phyloP scores from a whole-genome alignment of 2,329 filamentous ascomycete species.

The Periconia digitata region DNA sequence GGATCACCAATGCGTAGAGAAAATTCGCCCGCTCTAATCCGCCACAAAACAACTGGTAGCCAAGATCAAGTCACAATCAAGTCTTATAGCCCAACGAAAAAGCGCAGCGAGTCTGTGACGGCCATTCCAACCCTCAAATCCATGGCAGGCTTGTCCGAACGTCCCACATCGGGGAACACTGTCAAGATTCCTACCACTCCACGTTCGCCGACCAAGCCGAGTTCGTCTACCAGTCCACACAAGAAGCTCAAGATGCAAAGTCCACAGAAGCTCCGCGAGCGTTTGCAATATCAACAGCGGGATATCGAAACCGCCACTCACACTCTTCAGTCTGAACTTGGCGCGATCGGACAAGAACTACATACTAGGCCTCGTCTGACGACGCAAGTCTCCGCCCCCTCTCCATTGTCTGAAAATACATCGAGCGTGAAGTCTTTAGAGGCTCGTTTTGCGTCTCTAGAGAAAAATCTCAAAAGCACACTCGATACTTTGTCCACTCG shows the following conservation, averaged over 20 bases:
- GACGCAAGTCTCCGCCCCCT: conserved; percentile 32
- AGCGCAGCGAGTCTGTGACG: conserved; percentile 48
- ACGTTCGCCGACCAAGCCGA: conserved; percentile 32
- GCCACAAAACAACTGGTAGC: conserved; percentile 18
- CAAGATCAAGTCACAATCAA: conserved; percentile 43
- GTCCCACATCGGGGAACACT: conserved; percentile 52
- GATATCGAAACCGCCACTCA: conserved; percentile 70
- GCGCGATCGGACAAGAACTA: conserved; percentile 80
- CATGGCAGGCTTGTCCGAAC: conserved; percentile 54
- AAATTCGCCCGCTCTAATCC: conserved; percentile 42
- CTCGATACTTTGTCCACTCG: conserved; percentile 37
- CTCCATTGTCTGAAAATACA: conserved; percentile 18
- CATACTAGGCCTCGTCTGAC: conserved; percentile 47
- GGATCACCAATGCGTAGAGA: conserved; percentile 50
- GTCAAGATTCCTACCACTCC: conserved; percentile 59
- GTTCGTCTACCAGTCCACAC: conserved; percentile 20
- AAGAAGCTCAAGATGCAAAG: conserved; percentile 56
- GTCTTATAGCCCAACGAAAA: conserved; percentile 45
- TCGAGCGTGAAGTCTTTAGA: conserved; percentile 44
- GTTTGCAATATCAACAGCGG: conserved; percentile 78
- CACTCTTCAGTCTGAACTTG: conserved; percentile 72
- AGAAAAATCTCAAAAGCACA: conserved; percentile 62
- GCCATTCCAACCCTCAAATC: conserved; percentile 54
- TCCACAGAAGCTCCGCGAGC: conserved; percentile 72
- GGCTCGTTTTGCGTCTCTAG: conserved; percentile 65